Conservation (phyloP, 176 grass and related monocot genomes). For the Pontederia crassipes region DNA sequence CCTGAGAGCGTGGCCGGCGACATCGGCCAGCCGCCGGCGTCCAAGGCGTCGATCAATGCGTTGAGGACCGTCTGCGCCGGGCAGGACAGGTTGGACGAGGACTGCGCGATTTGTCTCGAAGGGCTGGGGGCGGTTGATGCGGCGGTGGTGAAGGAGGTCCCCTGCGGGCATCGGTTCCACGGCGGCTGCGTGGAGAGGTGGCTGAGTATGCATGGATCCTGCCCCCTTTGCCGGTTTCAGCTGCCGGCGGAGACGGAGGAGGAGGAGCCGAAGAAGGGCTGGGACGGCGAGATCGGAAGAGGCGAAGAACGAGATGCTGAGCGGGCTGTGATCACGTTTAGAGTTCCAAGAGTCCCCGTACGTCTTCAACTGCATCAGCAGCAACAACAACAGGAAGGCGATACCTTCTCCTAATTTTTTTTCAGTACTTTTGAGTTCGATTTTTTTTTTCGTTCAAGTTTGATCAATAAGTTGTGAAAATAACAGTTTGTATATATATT, state of each 20-base stretch:
- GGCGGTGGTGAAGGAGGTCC: slow-evolving; percentile 36
- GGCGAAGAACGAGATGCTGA: background rate
- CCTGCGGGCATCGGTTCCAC: slow-evolving; percentile 41
- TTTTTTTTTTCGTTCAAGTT: too few species aligned
- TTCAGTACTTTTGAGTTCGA: too few species aligned
- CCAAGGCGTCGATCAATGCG: slow-evolving; percentile 22
- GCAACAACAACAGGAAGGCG: too few species aligned
- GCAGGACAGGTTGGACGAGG: background rate
- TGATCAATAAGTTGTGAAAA: too few species aligned
- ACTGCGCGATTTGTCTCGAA: slow-evolving; percentile 41
- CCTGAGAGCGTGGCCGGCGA: background rate
- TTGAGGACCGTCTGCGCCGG: slow-evolving; percentile 18
- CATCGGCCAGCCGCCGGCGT: slow-evolving; percentile 25
- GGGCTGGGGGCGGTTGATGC: background rate
- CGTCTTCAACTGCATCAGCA: too few species aligned
- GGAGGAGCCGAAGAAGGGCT: slow-evolving; percentile 13
- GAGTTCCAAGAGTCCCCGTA: too few species aligned
- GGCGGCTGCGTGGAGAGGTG: slow-evolving; percentile 36
- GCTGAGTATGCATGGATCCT: slow-evolving; percentile 32
- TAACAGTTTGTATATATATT: too few species aligned
- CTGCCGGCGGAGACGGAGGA: slow-evolving; percentile 21
- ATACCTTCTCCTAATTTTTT: too few species aligned
- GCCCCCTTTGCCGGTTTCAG: slow-evolving; percentile 33
- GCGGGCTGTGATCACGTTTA: too few species aligned
- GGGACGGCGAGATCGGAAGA: background rate